A percentile compares a stretch with the other conserved stretches of the same genome.
phyloP scores from a whole-genome alignment of 805 yeast genomes.

The Nakazawaea sp. region DNA sequence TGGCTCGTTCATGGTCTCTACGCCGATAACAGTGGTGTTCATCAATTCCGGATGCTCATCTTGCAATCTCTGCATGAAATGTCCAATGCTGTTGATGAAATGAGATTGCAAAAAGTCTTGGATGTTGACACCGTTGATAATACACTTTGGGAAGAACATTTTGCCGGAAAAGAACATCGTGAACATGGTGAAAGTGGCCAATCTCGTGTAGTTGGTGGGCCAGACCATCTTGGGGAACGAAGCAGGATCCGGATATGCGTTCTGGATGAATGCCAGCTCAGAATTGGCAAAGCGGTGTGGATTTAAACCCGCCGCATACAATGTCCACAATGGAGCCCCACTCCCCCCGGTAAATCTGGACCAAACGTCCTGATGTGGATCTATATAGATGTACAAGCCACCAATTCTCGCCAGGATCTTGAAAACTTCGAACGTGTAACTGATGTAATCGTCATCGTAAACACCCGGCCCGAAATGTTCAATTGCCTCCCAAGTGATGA shows the following conservation, averaged over 20 bases:
- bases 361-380: conserved; percentile 96
- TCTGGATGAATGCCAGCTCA: conserved; percentile 78
- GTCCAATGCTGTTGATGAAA: conserved; percentile 46
- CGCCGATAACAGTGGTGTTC: conserved; percentile 58
- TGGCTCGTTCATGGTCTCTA: conserved; percentile 86
- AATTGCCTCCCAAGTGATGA: conserved; percentile 87
- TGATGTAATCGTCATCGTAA: conserved; percentile 73
- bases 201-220: conserved; percentile 78
- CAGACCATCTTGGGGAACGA: conserved; percentile 80
- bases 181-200: conserved; percentile 78
- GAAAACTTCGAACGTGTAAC: conserved; percentile 59
- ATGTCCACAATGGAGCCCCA: conserved; percentile 93
- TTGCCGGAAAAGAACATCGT: conserved; percentile 79
- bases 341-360: conserved; percentile 83
- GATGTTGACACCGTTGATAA: conserved; percentile 64
- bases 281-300: conserved; percentile 66
- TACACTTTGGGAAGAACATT: conserved; percentile 68
- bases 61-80: conserved; percentile 35
- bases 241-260: conserved; percentile 36
- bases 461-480: conserved; percentile 84
- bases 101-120: conserved; percentile 70
- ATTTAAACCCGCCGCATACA: conserved; percentile 81
- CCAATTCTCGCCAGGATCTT: conserved; percentile 53
- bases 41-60: conserved; percentile 36
- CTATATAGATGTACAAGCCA: conserved; percentile 72